Evolutionary conservation across 805 yeast species (phyloP).

Genomic region (Candida lessepsii): DNA sequence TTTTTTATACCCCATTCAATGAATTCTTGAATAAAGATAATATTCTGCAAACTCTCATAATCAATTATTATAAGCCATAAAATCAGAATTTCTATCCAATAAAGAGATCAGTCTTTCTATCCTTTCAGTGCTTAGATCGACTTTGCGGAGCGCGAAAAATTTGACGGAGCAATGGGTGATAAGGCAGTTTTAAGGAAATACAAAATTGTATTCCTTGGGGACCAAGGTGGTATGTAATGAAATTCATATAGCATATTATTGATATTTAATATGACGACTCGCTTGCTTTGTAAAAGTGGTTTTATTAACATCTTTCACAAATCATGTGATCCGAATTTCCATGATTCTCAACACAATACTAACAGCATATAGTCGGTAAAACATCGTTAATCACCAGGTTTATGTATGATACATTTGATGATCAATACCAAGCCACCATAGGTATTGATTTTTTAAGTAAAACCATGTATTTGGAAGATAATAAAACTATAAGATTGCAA

Average conservation of each 20-base stretch:
- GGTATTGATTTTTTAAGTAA: conserved; percentile 95
- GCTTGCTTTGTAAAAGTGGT: not conserved
- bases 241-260: not conserved
- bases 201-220: conserved; percentile 95
- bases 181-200: conserved; percentile 50
- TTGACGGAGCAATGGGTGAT: conserved; percentile 8
- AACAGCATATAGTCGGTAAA: conserved; percentile 64
- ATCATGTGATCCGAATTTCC: too few relatives aligned
- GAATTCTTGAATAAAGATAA: too few relatives aligned
- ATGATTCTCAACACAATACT: not conserved
- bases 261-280: not conserved
- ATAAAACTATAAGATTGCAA: conserved; percentile 84
- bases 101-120: too few relatives aligned
- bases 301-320: too few relatives aligned
- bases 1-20: too few relatives aligned
- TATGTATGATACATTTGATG: conserved; percentile 97
- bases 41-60: too few relatives aligned
- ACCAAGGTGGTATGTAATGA: conserved; percentile 66
- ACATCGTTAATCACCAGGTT: conserved; percentile 95
- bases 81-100: too few relatives aligned
- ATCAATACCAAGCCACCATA: conserved; percentile 93
- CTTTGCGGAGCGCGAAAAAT: conserved; percentile 4
- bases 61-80: too few relatives aligned
- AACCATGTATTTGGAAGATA: conserved; percentile 94
- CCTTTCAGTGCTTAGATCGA: not conserved